Percentiles rank a stretch among this genome's conserved stretches.
Evolutionary conservation across 306 rosid species (phyloP).

Genomic region (Hippophae tibetana): DNA sequence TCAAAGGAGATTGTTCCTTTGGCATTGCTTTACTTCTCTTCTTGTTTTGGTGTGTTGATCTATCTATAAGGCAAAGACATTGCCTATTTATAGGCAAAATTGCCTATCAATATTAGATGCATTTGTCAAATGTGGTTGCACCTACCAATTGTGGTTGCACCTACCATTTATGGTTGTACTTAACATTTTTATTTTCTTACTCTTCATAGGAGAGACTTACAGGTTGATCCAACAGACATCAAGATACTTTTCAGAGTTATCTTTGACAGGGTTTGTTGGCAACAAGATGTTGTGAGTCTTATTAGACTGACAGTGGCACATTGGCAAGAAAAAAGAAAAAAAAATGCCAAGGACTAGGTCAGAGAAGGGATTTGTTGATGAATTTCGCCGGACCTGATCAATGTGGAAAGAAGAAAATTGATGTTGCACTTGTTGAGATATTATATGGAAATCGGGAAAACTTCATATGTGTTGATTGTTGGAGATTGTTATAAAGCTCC

Average conservation of each 20-base stretch:
- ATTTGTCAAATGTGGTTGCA: no score
- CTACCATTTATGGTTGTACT: no score
- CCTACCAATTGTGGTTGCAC: no score
- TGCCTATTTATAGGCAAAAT: no score
- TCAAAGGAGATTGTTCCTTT: no score
- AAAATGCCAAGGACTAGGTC: slow-evolving; percentile 26
- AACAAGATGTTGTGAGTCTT: slow-evolving; percentile 53
- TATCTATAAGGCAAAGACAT: no score
- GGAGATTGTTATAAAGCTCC: no score
- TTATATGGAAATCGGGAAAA: slow-evolving; percentile 52
- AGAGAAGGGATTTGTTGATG: slow-evolving; percentile 57
- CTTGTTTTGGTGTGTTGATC: no score
- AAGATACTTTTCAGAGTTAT: slow-evolving; percentile 58
- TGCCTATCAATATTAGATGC: no score
- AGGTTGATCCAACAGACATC: slow-evolving; percentile 41
- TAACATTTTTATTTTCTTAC: no score
- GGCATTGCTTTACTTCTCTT: no score
- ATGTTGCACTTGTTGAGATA: slow-evolving; percentile 57
- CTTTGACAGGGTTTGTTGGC: slow-evolving; percentile 59
- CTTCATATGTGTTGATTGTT: slow-evolving; percentile 43
- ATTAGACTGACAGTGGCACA: slow-evolving; percentile 43
- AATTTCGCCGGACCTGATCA: slow-evolving; percentile 75
- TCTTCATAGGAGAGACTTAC: no score
- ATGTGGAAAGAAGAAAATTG: slow-evolving; percentile 61
- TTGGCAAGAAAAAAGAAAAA: slow-evolving; percentile 33